phyloP scores from a whole-genome alignment of 2,329 filamentous ascomycete genomes.

The Penicillium sp. region DNA sequence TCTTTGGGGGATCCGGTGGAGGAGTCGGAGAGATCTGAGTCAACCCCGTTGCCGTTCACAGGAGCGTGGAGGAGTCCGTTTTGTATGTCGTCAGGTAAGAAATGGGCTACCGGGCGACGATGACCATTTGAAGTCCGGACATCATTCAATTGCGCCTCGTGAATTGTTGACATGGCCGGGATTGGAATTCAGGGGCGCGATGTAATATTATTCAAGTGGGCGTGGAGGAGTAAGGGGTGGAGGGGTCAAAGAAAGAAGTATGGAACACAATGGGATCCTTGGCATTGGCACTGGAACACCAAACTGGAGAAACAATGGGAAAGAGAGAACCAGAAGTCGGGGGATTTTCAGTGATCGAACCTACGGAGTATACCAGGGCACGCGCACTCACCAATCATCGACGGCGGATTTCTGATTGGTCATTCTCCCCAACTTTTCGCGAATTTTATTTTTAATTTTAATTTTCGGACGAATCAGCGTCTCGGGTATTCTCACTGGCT shows the following conservation, averaged over 20 bases:
- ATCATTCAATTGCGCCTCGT: conserved; percentile 31
- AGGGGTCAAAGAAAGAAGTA: not conserved
- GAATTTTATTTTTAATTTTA: not conserved
- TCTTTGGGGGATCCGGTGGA: conserved; percentile 24
- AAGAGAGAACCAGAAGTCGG: not conserved
- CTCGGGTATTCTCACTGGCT: not conserved
- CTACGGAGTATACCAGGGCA: conserved; percentile 22
- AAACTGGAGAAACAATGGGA: not conserved
- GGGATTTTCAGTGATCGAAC: conserved; percentile 10
- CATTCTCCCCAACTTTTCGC: conserved; percentile 7
- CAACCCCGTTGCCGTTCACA: conserved; percentile 10
- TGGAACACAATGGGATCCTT: not conserved
- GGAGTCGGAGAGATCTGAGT: conserved; percentile 14
- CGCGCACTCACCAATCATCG: conserved; percentile 17
- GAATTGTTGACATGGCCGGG: conserved; percentile 13
- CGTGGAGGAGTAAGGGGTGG: conserved; percentile 3
- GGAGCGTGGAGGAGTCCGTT: conserved; percentile 17
- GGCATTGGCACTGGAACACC: not conserved
- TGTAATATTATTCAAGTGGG: not conserved
- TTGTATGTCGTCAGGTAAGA: conserved; percentile 24
- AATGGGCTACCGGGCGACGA: conserved; percentile 31
- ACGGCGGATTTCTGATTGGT: conserved; percentile 14
- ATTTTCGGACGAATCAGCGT: not conserved
- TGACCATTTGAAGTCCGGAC: conserved; percentile 25
- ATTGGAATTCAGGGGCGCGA: conserved; percentile 14